Evolutionary conservation across 176 grass and related monocot species (phyloP).

Genomic region (Paspalum vaginatum): DNA sequence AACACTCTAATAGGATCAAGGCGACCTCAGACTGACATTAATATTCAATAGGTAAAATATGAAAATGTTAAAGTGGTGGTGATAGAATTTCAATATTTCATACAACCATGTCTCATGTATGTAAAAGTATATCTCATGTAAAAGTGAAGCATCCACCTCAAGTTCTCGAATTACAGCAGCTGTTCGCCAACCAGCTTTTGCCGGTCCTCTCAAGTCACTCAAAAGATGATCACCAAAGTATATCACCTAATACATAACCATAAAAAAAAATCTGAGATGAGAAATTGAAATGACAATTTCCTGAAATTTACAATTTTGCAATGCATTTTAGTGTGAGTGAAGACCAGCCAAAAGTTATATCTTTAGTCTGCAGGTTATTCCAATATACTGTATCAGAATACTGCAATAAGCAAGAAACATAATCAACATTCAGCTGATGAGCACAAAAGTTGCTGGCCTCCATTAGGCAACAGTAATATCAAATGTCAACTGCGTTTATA

Average conservation of each 20-base stretch:
- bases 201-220: slow-evolving; percentile 93
- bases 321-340: slow-evolving; percentile 14
- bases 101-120: not conserved
- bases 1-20: slow-evolving; percentile 21
- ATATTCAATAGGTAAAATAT: slow-evolving; percentile 24
- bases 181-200: slow-evolving; percentile 98
- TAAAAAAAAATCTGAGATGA: slow-evolving; percentile 39
- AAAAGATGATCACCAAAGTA: slow-evolving; percentile 99
- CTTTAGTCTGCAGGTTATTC: slow-evolving; percentile 10
- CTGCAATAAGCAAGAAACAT: slow-evolving; percentile 20
- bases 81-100: slow-evolving; percentile 26
- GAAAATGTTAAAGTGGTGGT: slow-evolving; percentile 4
- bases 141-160: slow-evolving; percentile 55
- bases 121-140: slow-evolving; percentile 2
- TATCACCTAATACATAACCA: slow-evolving; percentile 67
- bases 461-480: slow-evolving; percentile 15
- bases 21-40: slow-evolving; percentile 6
- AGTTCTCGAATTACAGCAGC: slow-evolving; percentile 96
- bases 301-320: not conserved
- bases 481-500: not conserved
- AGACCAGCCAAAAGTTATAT: slow-evolving; percentile 3
- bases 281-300: slow-evolving; percentile 1
- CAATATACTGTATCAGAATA: slow-evolving; percentile 16
- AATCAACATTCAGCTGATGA: slow-evolving; percentile 27
- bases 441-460: not conserved